Conservation (phyloP, 352 stramenopile genomes). For the Globisporangium iwayamae region DNA sequence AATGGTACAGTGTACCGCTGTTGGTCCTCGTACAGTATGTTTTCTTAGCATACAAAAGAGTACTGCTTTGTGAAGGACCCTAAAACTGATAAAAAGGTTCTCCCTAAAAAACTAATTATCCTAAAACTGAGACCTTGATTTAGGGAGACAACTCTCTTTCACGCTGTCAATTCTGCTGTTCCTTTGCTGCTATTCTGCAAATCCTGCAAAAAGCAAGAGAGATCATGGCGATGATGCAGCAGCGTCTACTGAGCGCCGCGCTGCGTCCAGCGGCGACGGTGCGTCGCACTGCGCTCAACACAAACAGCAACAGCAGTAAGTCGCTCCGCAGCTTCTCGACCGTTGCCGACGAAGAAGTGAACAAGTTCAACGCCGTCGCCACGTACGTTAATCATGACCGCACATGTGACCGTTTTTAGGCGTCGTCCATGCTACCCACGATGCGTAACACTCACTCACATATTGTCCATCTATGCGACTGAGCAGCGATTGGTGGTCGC, state of each 20-base stretch:
- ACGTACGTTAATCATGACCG: slow-evolving; percentile 39
- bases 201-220: too few species aligned
- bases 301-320: background rate
- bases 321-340: slow-evolving; percentile 37
- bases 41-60: too few species aligned
- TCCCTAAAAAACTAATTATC: too few species aligned
- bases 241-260: background rate
- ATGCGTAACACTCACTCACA: background rate
- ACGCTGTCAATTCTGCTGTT: too few species aligned
- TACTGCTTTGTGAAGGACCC: too few species aligned
- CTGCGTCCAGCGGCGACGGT: background rate
- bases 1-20: too few species aligned
- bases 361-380: slow-evolving; percentile 76
- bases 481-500: slow-evolving; percentile 79
- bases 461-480: background rate
- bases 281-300: background rate
- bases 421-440: background rate
- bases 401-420: background rate
- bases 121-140: too few species aligned
- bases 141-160: too few species aligned
- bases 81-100: too few species aligned
- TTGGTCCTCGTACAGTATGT: too few species aligned
- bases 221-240: background rate
- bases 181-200: background rate
- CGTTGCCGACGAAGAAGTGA: slow-evolving; percentile 71